phyloP scores from a whole-genome alignment of 495 filamentous ascomycete genomes.

The Penicillium coffeae region DNA sequence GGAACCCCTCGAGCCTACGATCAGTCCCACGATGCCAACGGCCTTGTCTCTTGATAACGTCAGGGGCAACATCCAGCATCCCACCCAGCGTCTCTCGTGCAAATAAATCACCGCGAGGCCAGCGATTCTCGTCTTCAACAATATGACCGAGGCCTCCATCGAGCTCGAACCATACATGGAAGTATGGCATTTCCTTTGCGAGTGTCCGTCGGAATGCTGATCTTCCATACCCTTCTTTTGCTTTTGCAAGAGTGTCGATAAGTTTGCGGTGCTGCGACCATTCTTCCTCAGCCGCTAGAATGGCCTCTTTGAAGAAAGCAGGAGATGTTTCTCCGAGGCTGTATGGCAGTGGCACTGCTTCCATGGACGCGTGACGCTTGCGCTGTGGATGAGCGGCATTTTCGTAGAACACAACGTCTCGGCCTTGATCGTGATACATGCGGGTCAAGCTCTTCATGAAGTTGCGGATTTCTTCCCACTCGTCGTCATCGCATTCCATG shows the following conservation, averaged over 20 bases:
- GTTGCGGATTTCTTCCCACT: constrained; percentile 98
- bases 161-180: constrained; percentile 93
- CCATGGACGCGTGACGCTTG: constrained; percentile 80
- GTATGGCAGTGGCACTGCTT: constrained; percentile 81
- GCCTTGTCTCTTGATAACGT: constrained; percentile 88
- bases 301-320: constrained; percentile 93
- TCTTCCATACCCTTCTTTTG: constrained; percentile 68
- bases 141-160: constrained; percentile 92
- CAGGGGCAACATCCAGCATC: constrained; percentile 80
- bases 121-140: constrained; percentile 79
- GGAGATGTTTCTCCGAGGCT: constrained; percentile 85
- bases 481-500: constrained; percentile 95
- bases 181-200: constrained; percentile 98
- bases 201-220: constrained; percentile 76
- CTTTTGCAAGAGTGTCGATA: constrained; percentile 77
- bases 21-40: constrained; percentile 75
- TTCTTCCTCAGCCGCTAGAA: constrained; percentile 80
- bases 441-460: constrained; percentile 97
- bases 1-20: constrained; percentile 71
- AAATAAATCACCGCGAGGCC: constrained; percentile 93
- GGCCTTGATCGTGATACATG: constrained; percentile 86
- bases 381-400: constrained; percentile 81
- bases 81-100: constrained; percentile 88
- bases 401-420: constrained; percentile 94
- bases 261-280: constrained; percentile 95